These are phyloP conservation scores for Pseudonectria foliicola DNA, from an alignment of 2,329 filamentous ascomycete genomes.

Conservation along the genomic window DNA sequence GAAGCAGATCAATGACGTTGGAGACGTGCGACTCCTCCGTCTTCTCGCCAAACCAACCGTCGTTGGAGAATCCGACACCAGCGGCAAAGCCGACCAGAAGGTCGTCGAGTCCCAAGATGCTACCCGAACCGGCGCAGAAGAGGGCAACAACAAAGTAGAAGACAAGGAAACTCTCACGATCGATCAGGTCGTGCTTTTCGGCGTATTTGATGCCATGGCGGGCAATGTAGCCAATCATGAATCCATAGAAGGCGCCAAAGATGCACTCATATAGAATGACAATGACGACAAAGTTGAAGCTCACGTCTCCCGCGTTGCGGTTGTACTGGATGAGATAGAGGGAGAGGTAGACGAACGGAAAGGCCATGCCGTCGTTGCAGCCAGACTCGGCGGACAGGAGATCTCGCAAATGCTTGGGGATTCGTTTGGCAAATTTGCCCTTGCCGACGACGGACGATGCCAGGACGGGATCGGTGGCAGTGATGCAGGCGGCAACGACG, in stretches of 20 bases:
- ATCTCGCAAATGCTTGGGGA: slow-evolving; percentile 95
- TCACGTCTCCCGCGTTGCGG: slow-evolving; percentile 59
- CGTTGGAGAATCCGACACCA: slow-evolving; percentile 98
- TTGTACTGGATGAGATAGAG: slow-evolving; percentile 84
- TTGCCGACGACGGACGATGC: slow-evolving; percentile 98
- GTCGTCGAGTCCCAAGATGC: slow-evolving; percentile 86
- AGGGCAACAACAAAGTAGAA: slow-evolving; percentile 97
- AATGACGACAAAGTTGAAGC: slow-evolving; percentile 80
- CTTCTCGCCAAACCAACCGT: slow-evolving; percentile 97
- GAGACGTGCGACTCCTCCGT: slow-evolving; percentile 98
- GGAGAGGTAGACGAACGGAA: slow-evolving; percentile 91
- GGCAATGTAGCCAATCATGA: slow-evolving; percentile 79
- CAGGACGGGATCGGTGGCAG: slow-evolving; percentile 91
- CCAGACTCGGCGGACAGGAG: slow-evolving; percentile 92
- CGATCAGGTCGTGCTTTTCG: slow-evolving; percentile 78
- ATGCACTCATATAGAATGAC: slow-evolving; percentile 94
- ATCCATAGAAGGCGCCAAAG: slow-evolving; percentile 84
- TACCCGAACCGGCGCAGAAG: slow-evolving; percentile 91
- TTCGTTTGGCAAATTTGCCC: slow-evolving; percentile 95
- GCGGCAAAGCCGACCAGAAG: slow-evolving; percentile 89
- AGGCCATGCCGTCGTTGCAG: slow-evolving; percentile 99
- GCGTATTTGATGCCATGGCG: slow-evolving; percentile 85
- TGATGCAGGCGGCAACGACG: slow-evolving; percentile 84
- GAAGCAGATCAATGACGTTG: slow-evolving; percentile 94
- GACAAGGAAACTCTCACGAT: slow-evolving; percentile 93